Evolutionary conservation across 1,284 basidiomycete genomes (phyloP).

Genomic region (Ganoderma leucocontextum): DNA sequence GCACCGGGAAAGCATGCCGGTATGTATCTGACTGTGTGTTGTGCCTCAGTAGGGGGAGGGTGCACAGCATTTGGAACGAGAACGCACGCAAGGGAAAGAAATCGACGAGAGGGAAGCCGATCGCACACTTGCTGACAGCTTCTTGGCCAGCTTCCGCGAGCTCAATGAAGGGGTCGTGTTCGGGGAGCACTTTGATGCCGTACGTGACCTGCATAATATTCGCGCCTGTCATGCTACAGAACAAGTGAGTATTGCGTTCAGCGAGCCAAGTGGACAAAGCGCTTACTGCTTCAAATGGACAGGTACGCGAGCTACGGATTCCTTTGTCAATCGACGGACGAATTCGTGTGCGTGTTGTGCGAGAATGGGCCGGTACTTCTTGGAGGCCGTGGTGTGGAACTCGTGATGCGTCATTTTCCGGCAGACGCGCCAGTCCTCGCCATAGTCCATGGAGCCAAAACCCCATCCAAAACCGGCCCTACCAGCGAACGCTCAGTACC

Average conservation of each 20-base stretch:
- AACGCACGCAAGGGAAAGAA: slow-evolving; percentile 34
- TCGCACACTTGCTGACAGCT: slow-evolving; percentile 24
- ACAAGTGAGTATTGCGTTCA: background rate
- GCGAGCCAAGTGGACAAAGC: background rate
- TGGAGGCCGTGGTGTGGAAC: slow-evolving; percentile 23
- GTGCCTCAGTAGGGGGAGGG: background rate
- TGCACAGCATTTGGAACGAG: background rate
- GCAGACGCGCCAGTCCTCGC: slow-evolving; percentile 50
- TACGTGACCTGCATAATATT: slow-evolving; percentile 39
- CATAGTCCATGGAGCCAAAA: slow-evolving; percentile 46
- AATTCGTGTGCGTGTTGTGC: slow-evolving; percentile 42
- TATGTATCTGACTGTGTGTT: slow-evolving; percentile 40
- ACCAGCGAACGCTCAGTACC: background rate
- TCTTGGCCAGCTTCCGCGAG: slow-evolving; percentile 36
- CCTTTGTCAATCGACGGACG: slow-evolving; percentile 41
- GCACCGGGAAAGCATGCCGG: slow-evolving; percentile 50
- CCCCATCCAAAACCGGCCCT: slow-evolving; percentile 52
- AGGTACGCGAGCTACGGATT: slow-evolving; percentile 17
- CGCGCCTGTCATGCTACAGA: slow-evolving; percentile 32
- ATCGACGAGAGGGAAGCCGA: slow-evolving; percentile 34
- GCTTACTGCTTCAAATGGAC: slow-evolving; percentile 38
- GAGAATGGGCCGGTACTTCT: slow-evolving; percentile 29
- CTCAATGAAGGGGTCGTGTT: slow-evolving; percentile 38
- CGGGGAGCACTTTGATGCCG: slow-evolving; percentile 36
- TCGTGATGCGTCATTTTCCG: slow-evolving; percentile 45